A percentile compares a stretch with the other conserved stretches of the same genome.
phyloP scores from a whole-genome alignment of 106 monocot species.

The Phalaenopsis aphrodite region DNA sequence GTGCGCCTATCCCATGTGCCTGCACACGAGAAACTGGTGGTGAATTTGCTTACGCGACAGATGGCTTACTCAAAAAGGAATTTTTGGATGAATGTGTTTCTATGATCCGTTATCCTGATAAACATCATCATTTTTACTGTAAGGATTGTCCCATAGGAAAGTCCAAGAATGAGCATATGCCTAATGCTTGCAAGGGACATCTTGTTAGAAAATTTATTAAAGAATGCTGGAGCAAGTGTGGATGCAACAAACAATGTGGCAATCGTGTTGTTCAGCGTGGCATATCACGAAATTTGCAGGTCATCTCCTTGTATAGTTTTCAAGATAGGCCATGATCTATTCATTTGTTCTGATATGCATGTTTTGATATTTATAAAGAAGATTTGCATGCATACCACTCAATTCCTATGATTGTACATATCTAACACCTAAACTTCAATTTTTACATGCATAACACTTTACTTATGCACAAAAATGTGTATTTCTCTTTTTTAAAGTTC shows the following conservation, averaged over 20 bases:
- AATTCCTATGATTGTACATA: too few species aligned
- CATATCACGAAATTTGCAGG: conserved; percentile 66
- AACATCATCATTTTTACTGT: conserved; percentile 49
- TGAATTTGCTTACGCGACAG: conserved; percentile 66
- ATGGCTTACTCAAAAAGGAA: conserved; percentile 50
- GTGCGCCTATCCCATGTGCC: conserved; percentile 55
- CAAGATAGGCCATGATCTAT: background rate
- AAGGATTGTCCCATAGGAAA: conserved; percentile 74
- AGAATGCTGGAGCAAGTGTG: conserved; percentile 97
- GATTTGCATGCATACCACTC: too few species aligned
- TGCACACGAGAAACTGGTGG: conserved; percentile 88
- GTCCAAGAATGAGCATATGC: conserved; percentile 44
- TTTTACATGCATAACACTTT: too few species aligned
- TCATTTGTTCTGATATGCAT: background rate
- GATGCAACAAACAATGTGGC: conserved; percentile 73
- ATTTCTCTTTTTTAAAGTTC: too few species aligned
- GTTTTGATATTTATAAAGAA: background rate
- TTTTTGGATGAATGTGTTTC: conserved; percentile 70
- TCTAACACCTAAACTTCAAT: too few species aligned
- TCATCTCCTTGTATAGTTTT: conserved; percentile 5
- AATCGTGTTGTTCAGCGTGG: conserved; percentile 91
- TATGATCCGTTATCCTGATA: conserved; percentile 29
- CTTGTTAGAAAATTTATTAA: conserved; percentile 70
- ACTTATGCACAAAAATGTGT: too few species aligned
- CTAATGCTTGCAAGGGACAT: conserved; percentile 75